Percentiles rank a stretch among this genome's conserved stretches.
Evolutionary conservation across 148 eudicot species (phyloP).

Genomic region (Heliamphora exappendiculata): DNA sequence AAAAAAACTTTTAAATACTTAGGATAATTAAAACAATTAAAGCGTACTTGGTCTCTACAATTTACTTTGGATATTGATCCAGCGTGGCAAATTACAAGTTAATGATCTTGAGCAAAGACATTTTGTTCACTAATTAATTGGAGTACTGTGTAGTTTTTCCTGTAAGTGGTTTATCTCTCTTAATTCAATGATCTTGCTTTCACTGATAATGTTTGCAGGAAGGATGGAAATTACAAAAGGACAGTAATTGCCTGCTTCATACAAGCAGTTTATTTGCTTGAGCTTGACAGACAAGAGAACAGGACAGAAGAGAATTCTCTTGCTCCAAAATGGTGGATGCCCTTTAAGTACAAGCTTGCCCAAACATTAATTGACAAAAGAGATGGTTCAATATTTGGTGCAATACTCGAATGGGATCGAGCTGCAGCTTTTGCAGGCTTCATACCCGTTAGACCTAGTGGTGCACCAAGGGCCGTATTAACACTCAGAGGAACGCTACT

Average conservation of each 20-base stretch:
- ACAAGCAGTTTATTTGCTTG: conserved; percentile 84
- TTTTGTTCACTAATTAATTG: too few relatives aligned
- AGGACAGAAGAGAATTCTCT: conserved; percentile 49
- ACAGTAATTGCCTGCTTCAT: conserved; percentile 92
- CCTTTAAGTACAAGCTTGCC: conserved; percentile 72
- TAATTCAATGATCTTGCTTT: background rate
- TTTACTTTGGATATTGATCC: too few relatives aligned
- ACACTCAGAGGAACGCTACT: conserved; percentile 78
- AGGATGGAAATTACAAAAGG: conserved; percentile 81
- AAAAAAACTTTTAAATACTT: too few relatives aligned
- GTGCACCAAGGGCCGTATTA: conserved; percentile 80
- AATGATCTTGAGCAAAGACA: too few relatives aligned
- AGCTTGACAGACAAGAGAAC: conserved; percentile 85
- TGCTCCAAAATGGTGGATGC: conserved; percentile 86
- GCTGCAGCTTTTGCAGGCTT: conserved; percentile 70
- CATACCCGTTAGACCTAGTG: conserved; percentile 61
- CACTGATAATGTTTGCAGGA: conserved; percentile 36
- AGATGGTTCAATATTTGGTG: conserved; percentile 82
- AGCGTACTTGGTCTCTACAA: too few relatives aligned
- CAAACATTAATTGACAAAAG: conserved; percentile 64
- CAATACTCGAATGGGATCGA: conserved; percentile 79
- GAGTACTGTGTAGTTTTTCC: too few relatives aligned
- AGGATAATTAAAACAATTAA: too few relatives aligned
- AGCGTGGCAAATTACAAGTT: too few relatives aligned
- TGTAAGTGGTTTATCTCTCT: too few relatives aligned